Conservation (phyloP, 768 basidiomycete genomes). For the Mycena indigotica region DNA sequence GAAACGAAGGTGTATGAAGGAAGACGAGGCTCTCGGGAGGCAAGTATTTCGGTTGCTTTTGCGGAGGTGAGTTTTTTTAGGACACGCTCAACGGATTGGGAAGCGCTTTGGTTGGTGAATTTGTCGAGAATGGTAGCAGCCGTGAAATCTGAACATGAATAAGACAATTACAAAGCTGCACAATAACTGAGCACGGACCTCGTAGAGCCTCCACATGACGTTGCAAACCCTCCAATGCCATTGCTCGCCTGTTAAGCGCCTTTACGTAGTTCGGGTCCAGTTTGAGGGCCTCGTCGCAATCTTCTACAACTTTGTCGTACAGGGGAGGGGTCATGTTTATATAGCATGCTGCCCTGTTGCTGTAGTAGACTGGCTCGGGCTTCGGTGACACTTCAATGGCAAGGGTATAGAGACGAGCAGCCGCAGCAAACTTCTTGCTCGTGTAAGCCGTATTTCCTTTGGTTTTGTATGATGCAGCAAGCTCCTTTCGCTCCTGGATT, state of each 20-base stretch:
- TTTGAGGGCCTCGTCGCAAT: slow-evolving; percentile 87
- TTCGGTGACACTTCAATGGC: slow-evolving; percentile 76
- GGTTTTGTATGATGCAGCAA: slow-evolving; percentile 66
- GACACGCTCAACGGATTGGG: slow-evolving; percentile 87
- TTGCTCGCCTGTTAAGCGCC: slow-evolving; percentile 86
- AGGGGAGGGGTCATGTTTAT: slow-evolving; percentile 88
- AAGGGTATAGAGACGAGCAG: slow-evolving; percentile 68
- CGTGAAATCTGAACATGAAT: slow-evolving; percentile 72
- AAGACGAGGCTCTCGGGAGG: slow-evolving; percentile 26
- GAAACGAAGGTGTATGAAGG: slow-evolving; percentile 58
- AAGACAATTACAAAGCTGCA: not conserved
- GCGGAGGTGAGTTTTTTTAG: slow-evolving; percentile 77
- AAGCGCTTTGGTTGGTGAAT: slow-evolving; percentile 81
- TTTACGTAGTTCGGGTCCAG: slow-evolving; percentile 87
- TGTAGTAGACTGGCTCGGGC: slow-evolving; percentile 91
- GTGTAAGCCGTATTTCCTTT: slow-evolving; percentile 75
- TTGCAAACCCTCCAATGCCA: slow-evolving; percentile 77
- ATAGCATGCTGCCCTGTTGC: slow-evolving; percentile 97
- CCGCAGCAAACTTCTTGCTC: slow-evolving; percentile 57
- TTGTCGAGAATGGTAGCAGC: slow-evolving; percentile 94
- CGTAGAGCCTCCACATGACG: slow-evolving; percentile 76
- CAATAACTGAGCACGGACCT: slow-evolving; percentile 47
- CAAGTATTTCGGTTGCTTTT: slow-evolving; percentile 73
- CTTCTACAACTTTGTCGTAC: slow-evolving; percentile 77
- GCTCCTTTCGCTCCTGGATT: slow-evolving; percentile 61